Conservation (phyloP, 1,284 basidiomycete species). For the Neolentinus lepideus region DNA sequence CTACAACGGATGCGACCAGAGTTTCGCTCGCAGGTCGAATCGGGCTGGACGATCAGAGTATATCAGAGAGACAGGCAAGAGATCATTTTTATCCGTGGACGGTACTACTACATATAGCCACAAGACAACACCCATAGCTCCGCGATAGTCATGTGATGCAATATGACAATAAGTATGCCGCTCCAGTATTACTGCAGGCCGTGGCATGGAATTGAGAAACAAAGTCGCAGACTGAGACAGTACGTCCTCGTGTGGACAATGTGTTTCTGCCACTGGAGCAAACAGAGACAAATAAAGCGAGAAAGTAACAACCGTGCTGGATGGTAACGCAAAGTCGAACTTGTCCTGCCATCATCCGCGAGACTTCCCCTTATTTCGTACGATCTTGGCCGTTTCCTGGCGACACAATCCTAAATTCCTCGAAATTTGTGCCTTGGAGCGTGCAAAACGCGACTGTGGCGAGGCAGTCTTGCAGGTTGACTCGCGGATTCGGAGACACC, state of each 20-base stretch:
- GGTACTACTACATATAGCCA: no score
- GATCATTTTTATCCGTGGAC: no score
- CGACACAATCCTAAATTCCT: background rate
- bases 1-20: no score
- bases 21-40: no score
- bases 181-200: no score
- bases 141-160: no score
- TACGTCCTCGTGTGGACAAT: background rate
- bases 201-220: background rate
- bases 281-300: background rate
- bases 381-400: background rate
- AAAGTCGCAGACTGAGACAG: background rate
- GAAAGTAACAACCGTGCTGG: background rate
- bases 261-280: background rate
- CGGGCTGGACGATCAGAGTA: no score
- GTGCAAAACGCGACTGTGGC: background rate
- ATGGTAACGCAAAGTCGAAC: background rate
- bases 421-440: background rate
- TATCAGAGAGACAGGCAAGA: no score
- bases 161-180: no score
- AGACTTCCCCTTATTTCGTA: background rate
- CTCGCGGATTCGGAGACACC: background rate
- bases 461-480: background rate
- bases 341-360: background rate
- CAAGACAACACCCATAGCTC: no score